Percentiles rank a stretch among this genome's conserved stretches.
These are phyloP conservation scores for Grammothele lineata DNA, from an alignment of 768 basidiomycete genomes.

Conservation along the genomic window DNA sequence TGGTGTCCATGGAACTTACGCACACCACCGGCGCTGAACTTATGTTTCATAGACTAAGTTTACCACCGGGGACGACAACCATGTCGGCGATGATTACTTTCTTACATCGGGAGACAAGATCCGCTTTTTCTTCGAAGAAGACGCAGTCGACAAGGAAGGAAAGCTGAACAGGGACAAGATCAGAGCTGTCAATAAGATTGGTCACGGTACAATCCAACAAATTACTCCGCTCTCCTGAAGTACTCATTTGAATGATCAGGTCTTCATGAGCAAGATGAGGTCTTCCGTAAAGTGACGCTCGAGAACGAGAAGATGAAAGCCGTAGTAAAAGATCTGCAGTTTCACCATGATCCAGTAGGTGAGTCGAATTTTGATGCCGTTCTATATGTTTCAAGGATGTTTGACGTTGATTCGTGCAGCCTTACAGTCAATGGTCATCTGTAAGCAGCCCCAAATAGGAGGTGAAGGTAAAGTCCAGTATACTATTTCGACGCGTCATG, in stretches of 20 bases:
- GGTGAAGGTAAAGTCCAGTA: conserved; percentile 74
- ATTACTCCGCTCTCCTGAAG: background rate
- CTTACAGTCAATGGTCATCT: conserved; percentile 93
- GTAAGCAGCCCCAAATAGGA: conserved; percentile 90
- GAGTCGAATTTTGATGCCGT: conserved; percentile 19
- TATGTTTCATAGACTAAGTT: conserved; percentile 72
- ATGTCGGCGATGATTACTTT: conserved; percentile 93
- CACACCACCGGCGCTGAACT: background rate
- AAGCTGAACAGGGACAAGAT: conserved; percentile 69
- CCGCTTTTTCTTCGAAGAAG: conserved; percentile 90
- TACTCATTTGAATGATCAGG: conserved; percentile 36
- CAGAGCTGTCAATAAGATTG: conserved; percentile 92
- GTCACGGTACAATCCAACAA: conserved; percentile 55
- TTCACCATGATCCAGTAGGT: conserved; percentile 86
- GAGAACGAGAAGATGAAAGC: conserved; percentile 68
- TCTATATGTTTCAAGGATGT: background rate
- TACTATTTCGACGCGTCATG: too few species aligned
- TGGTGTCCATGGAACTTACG: background rate
- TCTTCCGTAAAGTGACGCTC: conserved; percentile 75
- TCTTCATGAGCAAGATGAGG: conserved; percentile 80
- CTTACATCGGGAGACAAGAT: conserved; percentile 91
- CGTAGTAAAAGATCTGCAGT: conserved; percentile 73
- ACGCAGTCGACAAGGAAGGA: conserved; percentile 66
- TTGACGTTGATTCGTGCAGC: conserved; percentile 37
- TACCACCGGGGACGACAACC: conserved; percentile 71